Conservation (phyloP, 208 protist species). For the Acanthamoeba rhysodes region DNA sequence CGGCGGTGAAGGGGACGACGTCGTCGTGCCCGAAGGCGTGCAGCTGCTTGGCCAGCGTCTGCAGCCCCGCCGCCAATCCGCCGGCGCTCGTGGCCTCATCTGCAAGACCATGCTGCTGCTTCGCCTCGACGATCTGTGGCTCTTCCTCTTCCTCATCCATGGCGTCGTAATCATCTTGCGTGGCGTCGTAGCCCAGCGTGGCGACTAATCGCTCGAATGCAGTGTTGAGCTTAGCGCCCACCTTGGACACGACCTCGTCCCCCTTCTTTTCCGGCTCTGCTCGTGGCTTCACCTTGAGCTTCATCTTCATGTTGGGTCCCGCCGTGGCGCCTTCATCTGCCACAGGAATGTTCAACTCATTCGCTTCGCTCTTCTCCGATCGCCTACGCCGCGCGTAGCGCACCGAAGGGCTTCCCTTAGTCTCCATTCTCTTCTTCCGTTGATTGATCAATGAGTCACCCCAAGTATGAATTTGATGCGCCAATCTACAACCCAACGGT, state of each 20-base stretch:
- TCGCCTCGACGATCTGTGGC: not conserved
- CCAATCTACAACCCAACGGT: not conserved
- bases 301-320: no score
- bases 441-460: no score
- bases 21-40: slow-evolving; percentile 38
- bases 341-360: not conserved
- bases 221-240: not conserved
- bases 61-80: slow-evolving; percentile 1
- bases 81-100: not conserved
- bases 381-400: not conserved
- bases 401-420: not conserved
- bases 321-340: no score
- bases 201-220: not conserved
- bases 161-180: not conserved
- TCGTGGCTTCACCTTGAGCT: not conserved
- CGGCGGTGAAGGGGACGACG: not conserved
- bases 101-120: not conserved
- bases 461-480: no score
- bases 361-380: not conserved
- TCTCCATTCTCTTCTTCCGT: not conserved
- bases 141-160: slow-evolving; percentile 10
- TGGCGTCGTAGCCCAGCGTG: slow-evolving; percentile 5
- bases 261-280: not conserved
- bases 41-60: slow-evolving; percentile 25
- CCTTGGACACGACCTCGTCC: not conserved